phyloP scores from a whole-genome alignment of 2,329 filamentous ascomycete genomes.

The Pseudofabraea citricarpa region DNA sequence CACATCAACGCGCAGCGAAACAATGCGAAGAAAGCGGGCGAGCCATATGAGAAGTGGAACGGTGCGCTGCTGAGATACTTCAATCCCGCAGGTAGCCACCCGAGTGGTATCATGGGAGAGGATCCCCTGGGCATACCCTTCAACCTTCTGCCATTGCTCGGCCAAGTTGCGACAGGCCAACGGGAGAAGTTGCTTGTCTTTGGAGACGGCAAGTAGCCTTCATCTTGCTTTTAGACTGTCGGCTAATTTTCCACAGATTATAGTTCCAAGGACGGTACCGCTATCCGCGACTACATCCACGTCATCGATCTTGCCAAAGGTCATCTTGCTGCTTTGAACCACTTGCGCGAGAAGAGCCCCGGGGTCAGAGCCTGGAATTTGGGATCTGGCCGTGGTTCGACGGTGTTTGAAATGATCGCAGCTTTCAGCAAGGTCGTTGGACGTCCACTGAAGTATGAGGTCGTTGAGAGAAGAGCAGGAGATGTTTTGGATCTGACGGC shows the following conservation, averaged over 20 bases:
- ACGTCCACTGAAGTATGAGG: slow-evolving; percentile 78
- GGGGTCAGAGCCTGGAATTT: slow-evolving; percentile 96
- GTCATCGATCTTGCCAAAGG: slow-evolving; percentile 84
- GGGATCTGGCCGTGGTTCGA: slow-evolving; percentile 89
- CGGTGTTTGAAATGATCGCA: slow-evolving; percentile 95
- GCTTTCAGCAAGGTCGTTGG: slow-evolving; percentile 88
- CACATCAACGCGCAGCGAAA: slow-evolving; percentile 81
- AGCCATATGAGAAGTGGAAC: slow-evolving; percentile 81
- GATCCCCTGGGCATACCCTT: slow-evolving; percentile 94
- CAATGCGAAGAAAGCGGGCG: slow-evolving; percentile 74
- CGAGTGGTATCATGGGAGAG: slow-evolving; percentile 95
- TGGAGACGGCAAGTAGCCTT: slow-evolving; percentile 70
- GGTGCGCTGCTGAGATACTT: slow-evolving; percentile 93
- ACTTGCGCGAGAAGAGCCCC: slow-evolving; percentile 77
- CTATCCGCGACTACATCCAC: slow-evolving; percentile 98
- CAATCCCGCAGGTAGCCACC: slow-evolving; percentile 93
- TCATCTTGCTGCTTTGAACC: slow-evolving; percentile 84
- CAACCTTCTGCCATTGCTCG: slow-evolving; percentile 90
- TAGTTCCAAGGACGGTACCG: slow-evolving; percentile 80
- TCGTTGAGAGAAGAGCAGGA: slow-evolving; percentile 75
- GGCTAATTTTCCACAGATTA: slow-evolving; percentile 86
- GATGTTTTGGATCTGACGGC: slow-evolving; percentile 95
- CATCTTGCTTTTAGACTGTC: no score
- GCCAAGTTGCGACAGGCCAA: slow-evolving; percentile 93
- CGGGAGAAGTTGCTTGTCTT: slow-evolving; percentile 92